These are phyloP conservation scores for Nowakowskiella sp. DNA, from an alignment of 192 early-diverging fungal species.

Conservation along the genomic window DNA sequence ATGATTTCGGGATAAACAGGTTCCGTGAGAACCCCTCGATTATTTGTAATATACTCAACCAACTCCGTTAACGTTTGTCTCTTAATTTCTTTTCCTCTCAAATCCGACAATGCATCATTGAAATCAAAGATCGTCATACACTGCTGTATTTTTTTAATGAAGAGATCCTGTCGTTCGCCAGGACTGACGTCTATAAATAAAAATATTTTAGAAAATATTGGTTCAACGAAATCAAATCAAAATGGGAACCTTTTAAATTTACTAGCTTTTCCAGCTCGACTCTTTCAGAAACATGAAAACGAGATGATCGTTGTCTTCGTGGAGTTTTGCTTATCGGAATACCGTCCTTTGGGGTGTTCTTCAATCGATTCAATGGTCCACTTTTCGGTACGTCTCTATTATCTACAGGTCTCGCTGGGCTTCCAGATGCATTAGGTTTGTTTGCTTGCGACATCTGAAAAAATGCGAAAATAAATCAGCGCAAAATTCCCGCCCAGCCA, in stretches of 20 bases:
- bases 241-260: conserved; percentile 66
- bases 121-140: conserved; percentile 95
- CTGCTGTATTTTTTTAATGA: conserved; percentile 84
- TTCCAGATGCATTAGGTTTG: background rate
- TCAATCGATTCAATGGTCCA: conserved; percentile 40
- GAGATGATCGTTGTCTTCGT: conserved; percentile 72
- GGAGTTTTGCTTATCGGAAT: conserved; percentile 75
- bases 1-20: conserved; percentile 88
- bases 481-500: too few species aligned
- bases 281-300: conserved; percentile 74
- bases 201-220: conserved; percentile 1
- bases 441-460: background rate
- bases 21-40: conserved; percentile 80
- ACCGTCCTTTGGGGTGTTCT: conserved; percentile 50
- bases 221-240: conserved; percentile 3
- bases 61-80: conserved; percentile 83
- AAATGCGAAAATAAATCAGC: too few species aligned
- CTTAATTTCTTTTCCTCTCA: conserved; percentile 96
- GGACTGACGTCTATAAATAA: conserved; percentile 59
- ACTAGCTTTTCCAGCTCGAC: conserved; percentile 72
- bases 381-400: conserved; percentile 41
- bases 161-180: conserved; percentile 75
- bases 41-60: conserved; percentile 86
- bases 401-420: background rate
- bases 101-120: conserved; percentile 75